Conservation (phyloP, 768 basidiomycete species). For the Hemileccinum rubropunctum region DNA sequence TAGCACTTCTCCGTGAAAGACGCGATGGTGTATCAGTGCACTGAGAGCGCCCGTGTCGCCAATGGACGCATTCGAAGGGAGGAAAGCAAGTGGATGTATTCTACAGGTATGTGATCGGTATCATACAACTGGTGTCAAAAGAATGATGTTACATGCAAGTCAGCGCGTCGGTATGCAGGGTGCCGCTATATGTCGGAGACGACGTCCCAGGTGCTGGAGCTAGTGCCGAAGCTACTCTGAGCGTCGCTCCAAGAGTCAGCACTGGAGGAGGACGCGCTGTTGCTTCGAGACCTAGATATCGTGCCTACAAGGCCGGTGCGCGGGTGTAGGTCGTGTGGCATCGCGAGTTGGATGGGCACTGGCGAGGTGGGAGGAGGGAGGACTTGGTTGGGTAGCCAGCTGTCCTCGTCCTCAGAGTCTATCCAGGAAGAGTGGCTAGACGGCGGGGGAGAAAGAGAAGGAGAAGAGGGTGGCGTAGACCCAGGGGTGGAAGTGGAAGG, state of each 20-base stretch:
- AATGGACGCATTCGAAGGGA: no score
- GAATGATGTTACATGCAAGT: neutral
- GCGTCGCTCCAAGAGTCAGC: conserved; percentile 30
- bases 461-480: conserved; percentile 13
- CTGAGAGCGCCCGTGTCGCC: no score
- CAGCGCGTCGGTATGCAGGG: neutral
- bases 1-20: no score
- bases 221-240: conserved; percentile 12
- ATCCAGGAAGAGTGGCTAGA: conserved; percentile 4
- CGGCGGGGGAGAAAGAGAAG: conserved; percentile 15
- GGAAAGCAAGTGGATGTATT: no score
- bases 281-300: conserved; percentile 9
- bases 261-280: conserved; percentile 12
- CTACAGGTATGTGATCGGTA: no score
- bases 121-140: neutral
- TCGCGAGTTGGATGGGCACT: neutral
- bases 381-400: neutral
- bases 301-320: neutral
- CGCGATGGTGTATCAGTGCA: no score
- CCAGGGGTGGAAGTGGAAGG: conserved; percentile 13
- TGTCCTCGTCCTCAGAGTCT: conserved; percentile 17
- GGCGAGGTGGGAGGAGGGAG: neutral
- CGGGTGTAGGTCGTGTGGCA: neutral
- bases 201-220: conserved; percentile 25
- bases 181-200: conserved; percentile 13